phyloP scores from a whole-genome alignment of 257 asterid species.

The Lantana camara region DNA sequence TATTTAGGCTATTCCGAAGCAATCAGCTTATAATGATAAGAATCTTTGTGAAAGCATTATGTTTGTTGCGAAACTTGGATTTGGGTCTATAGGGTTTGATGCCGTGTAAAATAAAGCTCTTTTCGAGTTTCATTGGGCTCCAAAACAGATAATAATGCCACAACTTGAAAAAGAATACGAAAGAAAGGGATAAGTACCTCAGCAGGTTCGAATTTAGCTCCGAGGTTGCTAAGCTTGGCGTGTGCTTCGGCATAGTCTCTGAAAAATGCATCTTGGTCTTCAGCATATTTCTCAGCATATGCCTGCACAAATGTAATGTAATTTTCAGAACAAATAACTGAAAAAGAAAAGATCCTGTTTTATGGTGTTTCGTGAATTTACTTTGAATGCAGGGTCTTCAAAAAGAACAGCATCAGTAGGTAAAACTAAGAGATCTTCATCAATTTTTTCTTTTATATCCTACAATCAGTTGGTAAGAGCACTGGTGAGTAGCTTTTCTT shows the following conservation, averaged over 20 bases:
- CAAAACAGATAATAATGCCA: neutral
- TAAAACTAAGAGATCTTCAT: conserved; percentile 86
- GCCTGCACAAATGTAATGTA: conserved; percentile 43
- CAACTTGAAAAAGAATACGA: neutral
- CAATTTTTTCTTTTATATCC: conserved; percentile 87
- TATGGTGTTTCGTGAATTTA: conserved; percentile 23
- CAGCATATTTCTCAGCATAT: conserved; percentile 94
- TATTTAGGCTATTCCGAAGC: conserved; percentile 1
- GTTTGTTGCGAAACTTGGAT: neutral
- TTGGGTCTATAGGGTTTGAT: neutral
- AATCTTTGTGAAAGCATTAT: neutral
- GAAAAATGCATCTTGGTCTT: conserved; percentile 82
- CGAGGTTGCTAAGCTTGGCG: conserved; percentile 94
- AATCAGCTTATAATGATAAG: neutral
- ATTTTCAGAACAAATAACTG: conserved; percentile 20
- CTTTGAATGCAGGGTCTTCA: conserved; percentile 98
- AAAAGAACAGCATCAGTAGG: conserved; percentile 95
- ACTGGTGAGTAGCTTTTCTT: conserved; percentile 17
- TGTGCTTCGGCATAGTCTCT: conserved; percentile 93
- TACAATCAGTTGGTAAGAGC: conserved; percentile 34
- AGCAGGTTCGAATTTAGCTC: conserved; percentile 94
- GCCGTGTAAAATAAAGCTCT: no score
- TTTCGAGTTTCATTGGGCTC: neutral
- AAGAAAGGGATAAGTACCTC: conserved; percentile 52
- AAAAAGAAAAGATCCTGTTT: conserved; percentile 1